A percentile compares a stretch with the other conserved stretches of the same genome.
These are phyloP conservation scores for Musa itinerans DNA, from an alignment of 176 grass and related monocot species.

Conservation along the genomic window DNA sequence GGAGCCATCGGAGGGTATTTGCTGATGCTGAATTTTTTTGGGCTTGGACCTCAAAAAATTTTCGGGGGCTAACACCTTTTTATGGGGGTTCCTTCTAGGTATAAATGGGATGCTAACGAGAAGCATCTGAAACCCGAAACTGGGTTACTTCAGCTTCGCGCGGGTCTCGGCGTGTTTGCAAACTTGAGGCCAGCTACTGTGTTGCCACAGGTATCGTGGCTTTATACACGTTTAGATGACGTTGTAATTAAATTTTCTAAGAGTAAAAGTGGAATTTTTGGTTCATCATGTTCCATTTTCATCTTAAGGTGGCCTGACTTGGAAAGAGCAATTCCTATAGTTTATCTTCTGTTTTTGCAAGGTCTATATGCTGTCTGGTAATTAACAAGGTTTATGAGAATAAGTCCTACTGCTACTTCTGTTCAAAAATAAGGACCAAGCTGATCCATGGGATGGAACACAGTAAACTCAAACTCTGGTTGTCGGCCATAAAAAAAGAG, in stretches of 20 bases:
- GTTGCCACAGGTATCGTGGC: conserved; percentile 52
- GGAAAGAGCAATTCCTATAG: too few species aligned
- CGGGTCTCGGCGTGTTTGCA: conserved; percentile 61
- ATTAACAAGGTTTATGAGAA: background rate
- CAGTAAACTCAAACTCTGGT: background rate
- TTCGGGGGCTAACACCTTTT: background rate
- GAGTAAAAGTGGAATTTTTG: background rate
- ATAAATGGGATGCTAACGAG: conserved; percentile 95
- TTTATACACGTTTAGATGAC: background rate
- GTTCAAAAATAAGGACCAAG: background rate
- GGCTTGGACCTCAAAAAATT: background rate
- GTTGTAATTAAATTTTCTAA: background rate
- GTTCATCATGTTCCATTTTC: background rate
- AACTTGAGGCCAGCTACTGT: conserved; percentile 78
- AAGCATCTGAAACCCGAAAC: conserved; percentile 95
- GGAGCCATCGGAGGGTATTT: conserved; percentile 63
- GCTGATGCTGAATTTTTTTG: background rate
- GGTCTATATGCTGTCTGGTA: too few species aligned
- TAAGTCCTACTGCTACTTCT: background rate
- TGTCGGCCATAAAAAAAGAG: background rate
- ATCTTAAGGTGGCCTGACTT: background rate
- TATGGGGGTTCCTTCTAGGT: conserved; percentile 21
- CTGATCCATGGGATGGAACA: background rate
- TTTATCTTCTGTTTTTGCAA: too few species aligned
- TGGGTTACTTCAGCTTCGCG: conserved; percentile 64